Evolutionary conservation across 2,329 filamentous ascomycete genomes (phyloP), one percentile per base, ranked within the genome.

Genomic region (Microsporum audouinii): DNA sequence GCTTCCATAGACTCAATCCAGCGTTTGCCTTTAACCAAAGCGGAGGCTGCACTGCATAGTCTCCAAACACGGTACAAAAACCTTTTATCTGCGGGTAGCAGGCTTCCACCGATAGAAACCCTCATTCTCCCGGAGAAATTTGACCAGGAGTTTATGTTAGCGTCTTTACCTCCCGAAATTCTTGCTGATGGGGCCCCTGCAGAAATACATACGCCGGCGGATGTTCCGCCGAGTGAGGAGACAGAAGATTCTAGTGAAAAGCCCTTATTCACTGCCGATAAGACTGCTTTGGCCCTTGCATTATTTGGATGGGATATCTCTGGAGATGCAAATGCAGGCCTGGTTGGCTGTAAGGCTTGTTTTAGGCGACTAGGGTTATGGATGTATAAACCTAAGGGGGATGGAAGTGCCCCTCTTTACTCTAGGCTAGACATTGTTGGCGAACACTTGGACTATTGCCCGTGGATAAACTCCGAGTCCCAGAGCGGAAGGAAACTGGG

Each of bases 311-410:
- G 89, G 88, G 84, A 89, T 68, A 83, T 87, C 27, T 84, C 66
- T 70, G 38, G 67, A 65, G 75, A 75, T 59, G 71, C 68, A 38
- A 67, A 71, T 33, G 71, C 68, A 7, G 88, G 89, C 63, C 83
- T 92, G 14, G 86, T 88, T 4, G 85, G 85, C 3, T 99, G 94
- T 72, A 82, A 87, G 62, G 88, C 89, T 23, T 99, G 94, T 71
- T 88, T 95, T 69, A 85, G 94, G 62, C 85, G 91, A 1, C 79
- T 97, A 0, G 94, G 94, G 0, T 79, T 99, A 1, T 99, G 94
- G 94, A 87, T 99, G 78, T 97, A 95, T 72, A 88, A 85, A 69
- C 86, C 85, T 72, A 91, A 86, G 72, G 82, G 84, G 67, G 81
- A 87, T 34, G 74, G 72, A 14, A 70, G 70, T 12, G 60, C 66